A percentile compares a stretch with the other conserved stretches of the same genome.
Evolutionary conservation across 192 early-diverging fungal genomes (phyloP).

Genomic region (Podila epicladia): DNA sequence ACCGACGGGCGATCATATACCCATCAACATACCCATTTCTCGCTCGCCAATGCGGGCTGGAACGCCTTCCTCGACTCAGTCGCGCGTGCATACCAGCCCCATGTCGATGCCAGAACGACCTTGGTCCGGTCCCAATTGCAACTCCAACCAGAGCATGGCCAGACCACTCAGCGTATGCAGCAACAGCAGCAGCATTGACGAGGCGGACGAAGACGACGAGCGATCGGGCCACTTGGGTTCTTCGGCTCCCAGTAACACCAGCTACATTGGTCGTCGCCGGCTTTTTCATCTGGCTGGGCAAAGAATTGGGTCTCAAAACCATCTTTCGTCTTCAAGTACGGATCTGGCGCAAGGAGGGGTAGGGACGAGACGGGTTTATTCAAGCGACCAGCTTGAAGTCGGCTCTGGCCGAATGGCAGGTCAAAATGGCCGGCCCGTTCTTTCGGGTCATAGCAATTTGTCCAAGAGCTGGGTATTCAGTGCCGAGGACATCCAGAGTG

Average conservation of each 20-base stretch:
- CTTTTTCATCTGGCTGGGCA: slow-evolving; percentile 7
- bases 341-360: too few relatives aligned
- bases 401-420: too few relatives aligned
- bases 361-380: too few relatives aligned
- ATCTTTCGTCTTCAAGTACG: too few relatives aligned
- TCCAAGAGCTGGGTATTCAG: slow-evolving; percentile 38
- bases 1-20: too few relatives aligned
- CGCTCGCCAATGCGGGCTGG: too few relatives aligned
- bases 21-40: too few relatives aligned
- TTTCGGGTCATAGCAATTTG: neutral
- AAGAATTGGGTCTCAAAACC: slow-evolving; percentile 2
- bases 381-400: too few relatives aligned
- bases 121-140: slow-evolving; percentile 2
- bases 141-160: slow-evolving; percentile 11
- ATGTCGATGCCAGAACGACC: slow-evolving; percentile 32
- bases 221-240: slow-evolving; percentile 16
- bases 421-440: too few relatives aligned
- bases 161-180: slow-evolving; percentile 23
- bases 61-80: too few relatives aligned
- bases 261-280: slow-evolving; percentile 19
- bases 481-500: too few relatives aligned
- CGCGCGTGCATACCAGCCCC: too few relatives aligned
- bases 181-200: slow-evolving; percentile 42
- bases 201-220: slow-evolving; percentile 30
- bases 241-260: slow-evolving; percentile 12